Evolutionary conservation across 129 eudicot species (phyloP).

Genomic region (Flaveria bidentis): DNA sequence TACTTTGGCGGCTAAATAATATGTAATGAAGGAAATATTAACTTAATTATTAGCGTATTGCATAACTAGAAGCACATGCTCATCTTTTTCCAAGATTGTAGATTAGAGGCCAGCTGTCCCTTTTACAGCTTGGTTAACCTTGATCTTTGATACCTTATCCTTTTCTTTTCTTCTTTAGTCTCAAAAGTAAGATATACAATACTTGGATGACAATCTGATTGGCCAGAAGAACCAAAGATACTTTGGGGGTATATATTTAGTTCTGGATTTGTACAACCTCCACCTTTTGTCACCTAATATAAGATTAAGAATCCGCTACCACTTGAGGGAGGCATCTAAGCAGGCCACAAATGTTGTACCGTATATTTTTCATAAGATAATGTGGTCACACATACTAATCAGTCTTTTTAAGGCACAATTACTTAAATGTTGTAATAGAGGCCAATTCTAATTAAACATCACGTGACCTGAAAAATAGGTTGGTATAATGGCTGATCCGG

Average conservation of each 20-base stretch:
- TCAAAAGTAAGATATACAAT: conserved; percentile 15
- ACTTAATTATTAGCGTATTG: not conserved
- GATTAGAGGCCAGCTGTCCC: conserved; percentile 1
- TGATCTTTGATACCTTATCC: conserved; percentile 3
- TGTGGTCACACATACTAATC: too few species aligned
- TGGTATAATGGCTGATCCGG: not conserved
- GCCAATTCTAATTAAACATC: not conserved
- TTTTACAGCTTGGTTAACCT: not conserved
- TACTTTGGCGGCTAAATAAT: conserved; percentile 5
- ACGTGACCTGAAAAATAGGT: not conserved
- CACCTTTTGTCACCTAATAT: not conserved
- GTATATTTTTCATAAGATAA: not conserved
- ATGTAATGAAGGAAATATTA: conserved; percentile 13
- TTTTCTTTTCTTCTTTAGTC: conserved; percentile 3
- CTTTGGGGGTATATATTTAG: conserved; percentile 13
- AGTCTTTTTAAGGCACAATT: too few species aligned
- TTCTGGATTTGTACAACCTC: conserved; percentile 1
- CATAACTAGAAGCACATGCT: conserved; percentile 10
- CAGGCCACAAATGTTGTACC: not conserved
- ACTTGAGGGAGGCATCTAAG: conserved; percentile 5
- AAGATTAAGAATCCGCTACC: conserved; percentile 8
- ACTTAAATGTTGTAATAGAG: not conserved
- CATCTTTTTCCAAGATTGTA: not conserved
- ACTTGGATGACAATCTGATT: not conserved
- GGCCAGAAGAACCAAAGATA: conserved; percentile 10